These are phyloP conservation scores for Botrytis pseudocinerea DNA, from an alignment of 2,329 filamentous ascomycete genomes.

Conservation along the genomic window DNA sequence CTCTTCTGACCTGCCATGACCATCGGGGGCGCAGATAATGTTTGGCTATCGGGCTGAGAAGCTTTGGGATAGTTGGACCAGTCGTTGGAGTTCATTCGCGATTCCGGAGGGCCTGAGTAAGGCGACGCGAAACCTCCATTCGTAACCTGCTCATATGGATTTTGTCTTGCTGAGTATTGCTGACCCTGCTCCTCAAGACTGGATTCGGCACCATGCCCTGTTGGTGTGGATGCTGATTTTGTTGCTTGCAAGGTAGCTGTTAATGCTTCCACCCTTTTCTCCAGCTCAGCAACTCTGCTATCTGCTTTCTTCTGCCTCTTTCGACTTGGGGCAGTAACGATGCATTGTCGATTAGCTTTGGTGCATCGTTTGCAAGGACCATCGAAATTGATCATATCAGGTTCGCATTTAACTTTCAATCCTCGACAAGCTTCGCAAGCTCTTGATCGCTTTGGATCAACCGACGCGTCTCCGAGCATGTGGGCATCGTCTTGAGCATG, in stretches of 20 bases:
- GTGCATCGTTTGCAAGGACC: constrained; percentile 45
- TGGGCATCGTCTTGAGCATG: constrained; percentile 29
- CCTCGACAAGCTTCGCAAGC: constrained; percentile 47
- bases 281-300: constrained; percentile 47
- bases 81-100: constrained; percentile 29
- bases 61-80: constrained; percentile 36
- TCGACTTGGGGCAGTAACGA: constrained; percentile 45
- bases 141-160: constrained; percentile 41
- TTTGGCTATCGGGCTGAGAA: constrained; percentile 34
- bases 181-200: constrained; percentile 22
- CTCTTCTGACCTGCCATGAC: constrained; percentile 42
- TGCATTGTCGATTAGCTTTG: constrained; percentile 44
- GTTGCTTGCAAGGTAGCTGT: constrained; percentile 42
- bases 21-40: constrained; percentile 37
- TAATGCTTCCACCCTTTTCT: constrained; percentile 47
- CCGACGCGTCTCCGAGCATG: constrained; percentile 29
- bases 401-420: constrained; percentile 47
- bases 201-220: constrained; percentile 24
- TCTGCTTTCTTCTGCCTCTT: constrained; percentile 49
- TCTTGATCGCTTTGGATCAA: constrained; percentile 41
- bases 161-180: constrained; percentile 23
- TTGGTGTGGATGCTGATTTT: constrained; percentile 29
- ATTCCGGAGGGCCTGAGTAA: constrained; percentile 32
- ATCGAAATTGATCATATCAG: constrained; percentile 40
- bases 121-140: constrained; percentile 36